A percentile compares a stretch with the other conserved stretches of the same genome.
Conservation (phyloP, 1,284 basidiomycete species). For the Naganishia albida region DNA sequence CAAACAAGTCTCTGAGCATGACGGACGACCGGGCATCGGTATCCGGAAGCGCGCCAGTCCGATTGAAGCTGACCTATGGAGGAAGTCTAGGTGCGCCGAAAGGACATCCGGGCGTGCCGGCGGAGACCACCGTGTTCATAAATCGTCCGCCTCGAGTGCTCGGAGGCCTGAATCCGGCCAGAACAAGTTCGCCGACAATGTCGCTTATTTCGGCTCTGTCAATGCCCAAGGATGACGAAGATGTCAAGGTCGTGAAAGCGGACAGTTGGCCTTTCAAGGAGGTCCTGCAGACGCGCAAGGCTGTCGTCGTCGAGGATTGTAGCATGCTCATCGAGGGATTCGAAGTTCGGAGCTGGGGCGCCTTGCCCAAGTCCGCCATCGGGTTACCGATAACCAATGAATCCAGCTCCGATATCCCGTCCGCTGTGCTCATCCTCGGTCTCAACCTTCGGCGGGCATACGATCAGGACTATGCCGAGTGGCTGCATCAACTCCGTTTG, state of each 20-base stretch:
- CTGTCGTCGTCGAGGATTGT: slow-evolving; percentile 50
- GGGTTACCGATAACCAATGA: slow-evolving; percentile 50
- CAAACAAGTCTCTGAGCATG: slow-evolving; percentile 10
- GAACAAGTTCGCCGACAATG: slow-evolving; percentile 42
- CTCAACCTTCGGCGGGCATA: slow-evolving; percentile 49
- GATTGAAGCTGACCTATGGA: slow-evolving; percentile 36
- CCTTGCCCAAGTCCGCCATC: slow-evolving; percentile 49
- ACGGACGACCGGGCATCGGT: slow-evolving; percentile 25
- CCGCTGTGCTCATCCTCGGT: slow-evolving; percentile 52
- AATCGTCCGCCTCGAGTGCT: slow-evolving; percentile 25
- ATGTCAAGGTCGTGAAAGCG: slow-evolving; percentile 8
- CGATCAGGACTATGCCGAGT: slow-evolving; percentile 51
- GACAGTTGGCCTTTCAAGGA: slow-evolving; percentile 49
- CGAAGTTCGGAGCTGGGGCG: slow-evolving; percentile 50
- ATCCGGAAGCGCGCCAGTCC: slow-evolving; percentile 5
- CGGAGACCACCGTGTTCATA: slow-evolving; percentile 27
- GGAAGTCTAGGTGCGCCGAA: slow-evolving; percentile 49
- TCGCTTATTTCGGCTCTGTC: slow-evolving; percentile 42
- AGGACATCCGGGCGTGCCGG: slow-evolving; percentile 40
- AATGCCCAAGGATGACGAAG: slow-evolving; percentile 32
- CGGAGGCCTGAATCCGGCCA: slow-evolving; percentile 32
- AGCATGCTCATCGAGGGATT: slow-evolving; percentile 45
- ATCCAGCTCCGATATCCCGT: slow-evolving; percentile 45
- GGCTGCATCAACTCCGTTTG: slow-evolving; percentile 40
- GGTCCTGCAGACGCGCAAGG: slow-evolving; percentile 41